Evolutionary conservation across 768 basidiomycete species (phyloP), one percentile per base, ranked within the genome.

Genomic region (Pleurotus ostreatus): DNA sequence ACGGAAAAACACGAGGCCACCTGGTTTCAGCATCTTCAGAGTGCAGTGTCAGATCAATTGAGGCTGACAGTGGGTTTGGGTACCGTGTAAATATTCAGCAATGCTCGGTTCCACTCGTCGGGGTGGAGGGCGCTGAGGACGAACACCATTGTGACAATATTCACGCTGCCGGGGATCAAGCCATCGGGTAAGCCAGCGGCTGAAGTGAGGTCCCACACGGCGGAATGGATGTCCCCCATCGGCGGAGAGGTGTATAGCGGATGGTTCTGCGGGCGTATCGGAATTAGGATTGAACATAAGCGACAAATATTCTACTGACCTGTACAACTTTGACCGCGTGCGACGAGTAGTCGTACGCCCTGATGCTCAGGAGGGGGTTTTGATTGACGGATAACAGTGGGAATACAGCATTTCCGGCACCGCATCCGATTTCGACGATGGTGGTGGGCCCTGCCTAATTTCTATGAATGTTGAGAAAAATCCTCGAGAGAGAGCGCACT

Each of bases 361-460:
- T 79, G 13, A 98, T 72, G 6, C 68, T 67, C 5, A 98, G 80
- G 0, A 81, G 67, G 0, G 92, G 86, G 68, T 99, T 99, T 62
- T 82, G 70, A 65, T 98, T 98, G 30, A 81, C 71, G n/a, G 83
- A 74, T 18, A 97, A 76, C 1, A 99, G 75, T 0, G 97, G 97
- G 64, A 94, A 97, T 1, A 94, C 82, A 5, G 94, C 88, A 66
- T 96, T 97, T n/a, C 97, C 97, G 16, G 93, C 92, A 89, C 89
- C 94, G 67, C 95, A 98, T 20, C 97, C 97, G 23, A 98, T 81
- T 70, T 99, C 97, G 45, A 86, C 85, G 18, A 98, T 82, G 2
- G 78, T 79, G 49, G 81, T 75, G 0, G 82, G 80, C 12, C 95
- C 95, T 51, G 92, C 92, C 88, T 94, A 66, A 56, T 59, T n/a